Evolutionary conservation across 306 rosid genomes (phyloP).

Genomic region (Pyrus betulifolia): DNA sequence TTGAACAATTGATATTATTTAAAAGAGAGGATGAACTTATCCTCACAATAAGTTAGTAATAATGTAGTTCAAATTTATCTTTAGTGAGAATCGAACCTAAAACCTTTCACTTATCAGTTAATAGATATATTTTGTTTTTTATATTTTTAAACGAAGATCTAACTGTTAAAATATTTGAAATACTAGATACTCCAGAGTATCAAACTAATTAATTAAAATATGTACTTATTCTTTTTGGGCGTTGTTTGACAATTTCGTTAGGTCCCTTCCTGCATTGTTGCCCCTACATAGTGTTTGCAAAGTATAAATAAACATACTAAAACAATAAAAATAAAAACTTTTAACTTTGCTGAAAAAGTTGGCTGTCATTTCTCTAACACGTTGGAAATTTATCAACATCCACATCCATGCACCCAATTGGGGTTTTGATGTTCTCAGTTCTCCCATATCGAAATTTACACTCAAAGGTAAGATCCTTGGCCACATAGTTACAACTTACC

Average conservation of each 20-base stretch:
- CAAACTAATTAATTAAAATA: too few relatives aligned
- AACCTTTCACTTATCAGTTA: too few relatives aligned
- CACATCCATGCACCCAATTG: conserved; percentile 20
- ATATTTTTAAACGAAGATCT: too few relatives aligned
- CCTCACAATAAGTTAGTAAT: accelerated
- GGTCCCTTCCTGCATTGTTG: background rate
- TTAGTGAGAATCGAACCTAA: too few relatives aligned
- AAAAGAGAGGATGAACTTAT: accelerated
- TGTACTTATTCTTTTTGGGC: background rate
- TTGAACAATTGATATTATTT: too few relatives aligned
- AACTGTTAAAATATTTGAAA: too few relatives aligned
- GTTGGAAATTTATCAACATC: conserved; percentile 7
- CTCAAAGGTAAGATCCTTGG: background rate
- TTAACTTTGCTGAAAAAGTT: background rate
- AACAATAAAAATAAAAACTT: too few relatives aligned
- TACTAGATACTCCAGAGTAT: too few relatives aligned
- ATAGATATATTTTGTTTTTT: too few relatives aligned
- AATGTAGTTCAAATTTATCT: too few relatives aligned
- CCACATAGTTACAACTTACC: background rate
- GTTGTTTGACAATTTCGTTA: conserved; percentile 1
- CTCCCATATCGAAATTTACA: background rate
- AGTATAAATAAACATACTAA: background rate
- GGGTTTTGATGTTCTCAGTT: conserved; percentile 10
- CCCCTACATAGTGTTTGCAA: background rate
- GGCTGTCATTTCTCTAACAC: background rate